Conservation (phyloP, 2,329 filamentous ascomycete genomes). For the Arthrobotrys iridis region DNA sequence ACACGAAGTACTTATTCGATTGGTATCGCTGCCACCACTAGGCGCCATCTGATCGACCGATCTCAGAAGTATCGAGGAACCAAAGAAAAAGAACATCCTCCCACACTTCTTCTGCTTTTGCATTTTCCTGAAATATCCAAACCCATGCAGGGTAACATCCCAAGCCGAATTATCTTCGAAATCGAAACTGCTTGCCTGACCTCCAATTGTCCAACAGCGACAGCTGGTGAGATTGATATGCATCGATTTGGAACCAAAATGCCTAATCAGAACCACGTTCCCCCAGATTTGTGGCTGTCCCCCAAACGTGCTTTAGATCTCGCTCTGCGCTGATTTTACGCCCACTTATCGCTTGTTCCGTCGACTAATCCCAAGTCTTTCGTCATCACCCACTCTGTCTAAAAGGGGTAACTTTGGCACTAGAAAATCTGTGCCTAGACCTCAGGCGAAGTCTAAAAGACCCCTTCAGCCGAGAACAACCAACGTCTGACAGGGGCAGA, state of each 20-base stretch:
- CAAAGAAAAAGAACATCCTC: neutral
- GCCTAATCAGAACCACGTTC: conserved; percentile 22
- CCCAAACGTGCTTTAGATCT: neutral
- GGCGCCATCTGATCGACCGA: conserved; percentile 39
- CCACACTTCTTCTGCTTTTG: neutral
- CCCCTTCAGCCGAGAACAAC: conserved; percentile 15
- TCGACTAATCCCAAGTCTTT: conserved; percentile 27
- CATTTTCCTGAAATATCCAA: conserved; percentile 21
- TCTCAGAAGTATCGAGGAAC: conserved; percentile 30
- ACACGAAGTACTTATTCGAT: conserved; percentile 42
- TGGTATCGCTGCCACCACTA: conserved; percentile 37
- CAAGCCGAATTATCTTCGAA: neutral
- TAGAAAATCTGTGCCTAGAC: conserved; percentile 27
- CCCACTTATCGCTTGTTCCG: conserved; percentile 2
- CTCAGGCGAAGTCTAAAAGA: conserved; percentile 19
- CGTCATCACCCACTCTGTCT: conserved; percentile 30
- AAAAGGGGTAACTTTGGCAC: conserved; percentile 37
- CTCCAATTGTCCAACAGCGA: neutral
- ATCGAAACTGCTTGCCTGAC: conserved; percentile 8
- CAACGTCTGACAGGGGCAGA: conserved; percentile 14
- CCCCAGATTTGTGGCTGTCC: conserved; percentile 16
- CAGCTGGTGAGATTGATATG: conserved; percentile 13
- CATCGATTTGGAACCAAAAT: neutral
- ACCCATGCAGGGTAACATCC: conserved; percentile 44
- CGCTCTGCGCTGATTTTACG: conserved; percentile 26